Evolutionary conservation across 75 land plant genomes (phyloP), one percentile per base, ranked within the genome.

Genomic region (Ceratopteris richardii): DNA sequence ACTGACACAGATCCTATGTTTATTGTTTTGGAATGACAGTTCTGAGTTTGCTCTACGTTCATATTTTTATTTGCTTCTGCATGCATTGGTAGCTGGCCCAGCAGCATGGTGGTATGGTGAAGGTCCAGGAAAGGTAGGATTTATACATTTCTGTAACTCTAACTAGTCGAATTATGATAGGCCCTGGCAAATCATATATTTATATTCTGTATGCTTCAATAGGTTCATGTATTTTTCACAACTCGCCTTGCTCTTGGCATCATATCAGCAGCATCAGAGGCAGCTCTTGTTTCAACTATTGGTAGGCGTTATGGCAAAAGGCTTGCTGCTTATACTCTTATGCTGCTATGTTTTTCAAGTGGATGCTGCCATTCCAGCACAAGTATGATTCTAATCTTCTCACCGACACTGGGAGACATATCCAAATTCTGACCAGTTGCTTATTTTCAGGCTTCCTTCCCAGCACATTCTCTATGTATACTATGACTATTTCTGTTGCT

Each of bases 321-420:
- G 29, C 60, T 90, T 56, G 97, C 87, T 22, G 64, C 74, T 31
- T 87, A 91, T 59, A 77, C 93, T 17, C 65, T 95, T 23, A 82
- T 87, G 63, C 73, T 95, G 75, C 79, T 95, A 7, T 91, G 97
- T 73, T 69, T 95, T 48, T 79, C 97, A 16, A 90, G 89, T 74
- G 99, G 99, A 58, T 87, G 97, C 73, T 95, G 74, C 63, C 84
- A 79, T 69, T 97, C 99, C 44, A 90, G 93, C 79, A 95, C 99
- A 51, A 95, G 99, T 95, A 72, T 64, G 93, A 19, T 19, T 52
- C 54, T 25, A 26, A 52, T 18, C 50, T 17, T 4, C 17, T 46
- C 12, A 2, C 17, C 2, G 14, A 4, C 5, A 14, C 5, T 5
- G 50, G 3, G 14, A 21, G 18, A 14, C 2, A 21, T 5, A 46